Evolutionary conservation across 2,329 filamentous ascomycete species (phyloP).

Genomic region (Coleophoma eucalyptorum): DNA sequence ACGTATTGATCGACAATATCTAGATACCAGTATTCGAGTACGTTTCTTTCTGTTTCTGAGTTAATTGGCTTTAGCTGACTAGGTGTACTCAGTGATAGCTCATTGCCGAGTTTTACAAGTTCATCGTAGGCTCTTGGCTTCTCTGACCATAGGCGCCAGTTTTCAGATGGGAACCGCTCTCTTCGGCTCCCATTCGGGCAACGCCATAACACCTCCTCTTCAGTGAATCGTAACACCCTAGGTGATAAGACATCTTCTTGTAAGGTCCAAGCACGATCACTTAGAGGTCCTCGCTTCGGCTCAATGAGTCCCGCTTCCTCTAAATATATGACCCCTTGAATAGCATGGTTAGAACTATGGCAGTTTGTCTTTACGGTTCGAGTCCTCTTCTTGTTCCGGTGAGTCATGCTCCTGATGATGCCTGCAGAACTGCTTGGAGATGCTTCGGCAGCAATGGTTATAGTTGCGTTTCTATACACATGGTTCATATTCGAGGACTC

Average conservation of each 20-base stretch:
- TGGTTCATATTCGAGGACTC: constrained; percentile 7
- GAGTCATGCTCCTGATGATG: neutral
- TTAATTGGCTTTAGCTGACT: too few species aligned
- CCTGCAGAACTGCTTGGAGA: neutral
- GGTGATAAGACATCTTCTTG: neutral
- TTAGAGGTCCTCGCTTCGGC: neutral
- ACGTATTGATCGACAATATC: too few species aligned
- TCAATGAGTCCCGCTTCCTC: neutral
- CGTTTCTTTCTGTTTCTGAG: too few species aligned
- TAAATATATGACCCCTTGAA: neutral
- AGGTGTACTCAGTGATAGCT: too few species aligned
- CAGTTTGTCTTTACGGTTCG: neutral
- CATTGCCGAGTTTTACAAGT: too few species aligned
- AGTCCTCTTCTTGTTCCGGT: neutral
- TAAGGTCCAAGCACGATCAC: neutral
- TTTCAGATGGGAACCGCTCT: too few species aligned
- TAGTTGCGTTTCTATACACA: constrained; percentile 3
- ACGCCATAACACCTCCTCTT: neutral
- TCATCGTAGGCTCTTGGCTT: neutral
- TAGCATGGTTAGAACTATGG: neutral
- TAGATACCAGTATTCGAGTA: too few species aligned
- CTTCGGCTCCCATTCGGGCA: neutral
- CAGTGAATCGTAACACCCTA: neutral
- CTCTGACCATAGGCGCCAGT: neutral
- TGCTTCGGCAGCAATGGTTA: neutral